Base-by-base conservation (phyloP, 441 rosid species). In the Croton laevigatus region DNA sequence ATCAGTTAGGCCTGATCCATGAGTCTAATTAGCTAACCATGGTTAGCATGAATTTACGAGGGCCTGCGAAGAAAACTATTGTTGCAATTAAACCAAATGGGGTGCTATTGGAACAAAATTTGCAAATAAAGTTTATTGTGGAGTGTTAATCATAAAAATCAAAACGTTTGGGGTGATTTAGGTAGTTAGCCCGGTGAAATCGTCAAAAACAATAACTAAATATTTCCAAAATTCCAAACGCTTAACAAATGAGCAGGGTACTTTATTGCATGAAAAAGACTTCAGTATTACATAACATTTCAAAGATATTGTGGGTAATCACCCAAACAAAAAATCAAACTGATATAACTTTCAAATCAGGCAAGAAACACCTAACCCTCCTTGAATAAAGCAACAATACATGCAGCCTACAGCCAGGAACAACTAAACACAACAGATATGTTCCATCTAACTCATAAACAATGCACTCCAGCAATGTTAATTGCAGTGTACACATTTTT, bases 401-500 rank as follows among this genome's bases (percentile, higher is more conserved):
- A 10, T 59, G 27, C 23, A 42, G 27, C 57, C 5, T 45, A 59
- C 12, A 69, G 23, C 45, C 53, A 44, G 19, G 38, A n/a, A 32
- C 8, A 19, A 10, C 7, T 6, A 59, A 58, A 49, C 23, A 44
- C 27, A 2, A 12, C 12, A 59, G n/a, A 8, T 1, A 23, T 8
- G 4, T 7, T 17, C 8, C 3, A 12, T 3, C n/a, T 20, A 57
- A 44, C 3, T 20, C 10, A 5, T 42, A n/a, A 51, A 49, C 54
- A 6, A 9, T 70, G 37, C 19, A 38, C 20, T 52, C 22, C 37
- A 40, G 27, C 54, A 65, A 49, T 14, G 37, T 36, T 40, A 72
- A 62, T 49, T 4, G 27, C n/a, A 72, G 40, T 22, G 63, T 53
- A 65, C 45, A 55, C 9, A 66, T 17, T 55, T 54, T 6, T 9